Evolutionary conservation across 768 basidiomycete genomes (phyloP).

Genomic region (Hortiboletus flavorubellus): DNA sequence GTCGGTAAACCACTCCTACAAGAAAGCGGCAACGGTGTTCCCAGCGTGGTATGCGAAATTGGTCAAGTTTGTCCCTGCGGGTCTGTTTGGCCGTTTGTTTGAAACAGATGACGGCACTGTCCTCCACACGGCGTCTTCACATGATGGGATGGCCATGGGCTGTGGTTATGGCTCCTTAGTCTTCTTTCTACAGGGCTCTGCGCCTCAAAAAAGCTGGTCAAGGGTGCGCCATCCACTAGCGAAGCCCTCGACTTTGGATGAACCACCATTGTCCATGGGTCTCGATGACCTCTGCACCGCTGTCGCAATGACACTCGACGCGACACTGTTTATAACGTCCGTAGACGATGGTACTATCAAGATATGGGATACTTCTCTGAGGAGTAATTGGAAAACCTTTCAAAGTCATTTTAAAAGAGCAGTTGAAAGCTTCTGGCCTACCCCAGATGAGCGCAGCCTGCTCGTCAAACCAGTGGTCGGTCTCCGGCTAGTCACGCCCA

Average conservation of each 20-base stretch:
- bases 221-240: conserved; percentile 7
- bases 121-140: conserved; percentile 7
- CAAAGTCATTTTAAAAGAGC: neutral
- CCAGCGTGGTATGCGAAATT: conserved; percentile 19
- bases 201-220: neutral
- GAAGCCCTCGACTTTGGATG: neutral
- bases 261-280: conserved; percentile 5
- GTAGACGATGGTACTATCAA: conserved; percentile 4
- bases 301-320: conserved; percentile 10
- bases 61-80: conserved; percentile 1
- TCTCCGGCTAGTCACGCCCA: conserved; percentile 1
- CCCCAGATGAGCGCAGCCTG: conserved; percentile 11
- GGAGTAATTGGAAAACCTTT: conserved; percentile 5
- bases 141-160: conserved; percentile 4
- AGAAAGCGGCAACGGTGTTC: conserved; percentile 3
- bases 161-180: neutral
- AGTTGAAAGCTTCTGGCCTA: conserved; percentile 4
- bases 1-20: conserved; percentile 9
- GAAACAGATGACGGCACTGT: conserved; percentile 8
- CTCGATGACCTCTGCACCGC: neutral
- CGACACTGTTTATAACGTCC: conserved; percentile 8
- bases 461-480: conserved; percentile 10
- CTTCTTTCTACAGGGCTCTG: neutral
- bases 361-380: conserved; percentile 12
- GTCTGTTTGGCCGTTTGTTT: neutral